These are phyloP conservation scores for Peltaster fructicola DNA, from an alignment of 2,329 filamentous ascomycete genomes.

Conservation along the genomic window DNA sequence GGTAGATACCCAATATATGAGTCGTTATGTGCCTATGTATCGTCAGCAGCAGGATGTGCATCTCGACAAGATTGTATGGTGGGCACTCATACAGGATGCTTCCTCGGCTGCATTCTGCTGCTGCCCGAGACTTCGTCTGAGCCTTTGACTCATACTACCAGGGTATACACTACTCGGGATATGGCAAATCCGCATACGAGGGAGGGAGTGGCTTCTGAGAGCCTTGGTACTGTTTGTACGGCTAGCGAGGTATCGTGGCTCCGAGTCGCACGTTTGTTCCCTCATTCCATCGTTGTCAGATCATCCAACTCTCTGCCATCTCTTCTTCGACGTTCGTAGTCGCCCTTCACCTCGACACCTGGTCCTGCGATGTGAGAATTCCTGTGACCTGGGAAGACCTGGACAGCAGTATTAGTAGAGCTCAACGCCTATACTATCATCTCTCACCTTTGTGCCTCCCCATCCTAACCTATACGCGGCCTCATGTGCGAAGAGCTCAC, in stretches of 20 bases:
- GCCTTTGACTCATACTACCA: no score
- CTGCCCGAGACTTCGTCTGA: no score
- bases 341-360: slow-evolving; percentile 62
- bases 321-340: slow-evolving; percentile 37
- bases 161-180: no score
- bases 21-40: no score
- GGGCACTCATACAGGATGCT: no score
- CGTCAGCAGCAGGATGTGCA: no score
- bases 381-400: slow-evolving; percentile 45
- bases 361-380: slow-evolving; percentile 53
- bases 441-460: slow-evolving; percentile 69
- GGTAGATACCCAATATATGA: no score
- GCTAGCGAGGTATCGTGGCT: slow-evolving; percentile 1
- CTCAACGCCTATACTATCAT: background rate
- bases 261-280: slow-evolving; percentile 5
- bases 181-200: no score
- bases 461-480: slow-evolving; percentile 84
- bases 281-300: slow-evolving; percentile 49
- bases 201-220: no score
- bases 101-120: no score
- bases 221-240: no score
- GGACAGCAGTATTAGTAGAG: slow-evolving; percentile 3
- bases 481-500: slow-evolving; percentile 92
- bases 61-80: no score
- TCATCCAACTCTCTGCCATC: slow-evolving; percentile 41